Base-by-base conservation (phyloP, 768 basidiomycete species). In the Phaffia australis region DNA sequence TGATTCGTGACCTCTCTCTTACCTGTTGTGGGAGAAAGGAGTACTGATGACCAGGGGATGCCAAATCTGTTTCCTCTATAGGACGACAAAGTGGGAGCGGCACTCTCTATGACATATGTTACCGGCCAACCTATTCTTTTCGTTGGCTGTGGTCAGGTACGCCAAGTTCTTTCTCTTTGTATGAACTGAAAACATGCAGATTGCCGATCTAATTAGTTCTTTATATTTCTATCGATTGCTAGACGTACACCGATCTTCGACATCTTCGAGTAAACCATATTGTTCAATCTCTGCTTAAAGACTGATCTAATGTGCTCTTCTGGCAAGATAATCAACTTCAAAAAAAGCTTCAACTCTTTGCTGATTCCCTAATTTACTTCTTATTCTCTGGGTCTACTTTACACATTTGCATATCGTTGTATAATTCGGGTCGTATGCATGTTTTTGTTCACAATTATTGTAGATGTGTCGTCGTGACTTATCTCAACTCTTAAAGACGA, bases 101-200 rank as follows among this genome's bases (percentile, higher is more conserved):
- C 95, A 11, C 81, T 99, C 61, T 95, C 91, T 3, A 98, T 99
- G 95, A 95, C 94, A 60, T 98, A 95, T 77, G 90, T 97, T 63
- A 98, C 95, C 1, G 94, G 95, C 27, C 93, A 98, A 74, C 94
- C 95, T 21, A 97, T 99, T 78, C 81, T 97, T 27, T 99, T 99
- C 75, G 91, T 99, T 70, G 95, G 95, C 8, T 95, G 91, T 73
- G 95, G 95, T 48, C 92, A 93, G 86, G 88, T 89, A 70, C 50
- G 84, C 74, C 29, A 65, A 35, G 19, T 52, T 64, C 47, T 63
- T 52, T 50, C 59, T 21, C 52, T 55, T 50, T 55, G 58, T 18
- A 9, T 25, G n/a, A 30, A 21, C 56, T 58, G 11, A 5, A 18
- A n/a, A 51, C 60, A 14, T 6, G 48, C 30, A 23, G 18, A 29